Evolutionary conservation across 768 basidiomycete species (phyloP).

Genomic region (Pleurotus salmoneostramineus): DNA sequence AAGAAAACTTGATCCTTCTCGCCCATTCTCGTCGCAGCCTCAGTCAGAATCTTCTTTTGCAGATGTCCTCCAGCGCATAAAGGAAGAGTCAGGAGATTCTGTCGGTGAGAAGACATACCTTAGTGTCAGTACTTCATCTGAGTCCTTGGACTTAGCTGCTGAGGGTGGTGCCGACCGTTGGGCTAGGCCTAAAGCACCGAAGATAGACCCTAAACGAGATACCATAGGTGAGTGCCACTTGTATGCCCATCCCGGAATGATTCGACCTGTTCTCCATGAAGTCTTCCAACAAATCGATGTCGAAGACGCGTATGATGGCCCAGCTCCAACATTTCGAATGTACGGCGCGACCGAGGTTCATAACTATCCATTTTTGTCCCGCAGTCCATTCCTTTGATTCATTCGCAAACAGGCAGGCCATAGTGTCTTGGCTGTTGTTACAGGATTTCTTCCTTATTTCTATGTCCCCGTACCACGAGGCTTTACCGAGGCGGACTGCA

Average conservation of each 20-base stretch:
- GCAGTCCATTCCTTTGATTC: neutral
- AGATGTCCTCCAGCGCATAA: conserved; percentile 60
- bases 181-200: conserved; percentile 57
- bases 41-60: conserved; percentile 53
- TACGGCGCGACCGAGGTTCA: conserved; percentile 88
- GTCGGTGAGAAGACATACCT: conserved; percentile 30
- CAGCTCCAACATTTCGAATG: conserved; percentile 52
- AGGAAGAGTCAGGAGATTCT: conserved; percentile 43
- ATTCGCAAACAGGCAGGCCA: conserved; percentile 59
- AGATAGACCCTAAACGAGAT: conserved; percentile 58
- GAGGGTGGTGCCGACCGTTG: conserved; percentile 80
- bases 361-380: neutral
- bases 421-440: conserved; percentile 83
- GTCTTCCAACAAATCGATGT: conserved; percentile 98
- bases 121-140: neutral
- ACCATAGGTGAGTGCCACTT: conserved; percentile 51
- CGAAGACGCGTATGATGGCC: conserved; percentile 55
- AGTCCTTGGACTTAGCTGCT: conserved; percentile 34
- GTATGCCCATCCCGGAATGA: neutral
- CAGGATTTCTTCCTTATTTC: conserved; percentile 88
- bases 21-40: conserved; percentile 31
- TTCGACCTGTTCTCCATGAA: conserved; percentile 20
- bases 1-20: conserved; percentile 41
- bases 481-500: conserved; percentile 64
- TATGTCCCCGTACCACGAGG: conserved; percentile 87